Conservation (phyloP, 345 rosid genomes). For the Brassica carinata region DNA sequence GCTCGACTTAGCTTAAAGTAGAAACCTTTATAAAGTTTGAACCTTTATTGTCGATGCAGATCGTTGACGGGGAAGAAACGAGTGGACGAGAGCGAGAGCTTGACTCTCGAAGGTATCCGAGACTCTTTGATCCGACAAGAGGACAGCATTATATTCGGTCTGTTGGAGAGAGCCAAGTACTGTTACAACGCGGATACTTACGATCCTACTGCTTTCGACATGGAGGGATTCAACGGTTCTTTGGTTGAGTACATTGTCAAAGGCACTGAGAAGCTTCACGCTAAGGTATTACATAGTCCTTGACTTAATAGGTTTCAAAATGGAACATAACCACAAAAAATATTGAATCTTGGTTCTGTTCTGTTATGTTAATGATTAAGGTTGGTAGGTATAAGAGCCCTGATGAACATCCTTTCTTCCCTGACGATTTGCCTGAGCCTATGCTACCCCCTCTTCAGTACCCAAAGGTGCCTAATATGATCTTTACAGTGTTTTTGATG, state of each 20-base stretch:
- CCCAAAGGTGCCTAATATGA: constrained; percentile 50
- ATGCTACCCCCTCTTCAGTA: constrained; percentile 74
- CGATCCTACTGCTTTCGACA: constrained; percentile 64
- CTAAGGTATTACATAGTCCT: constrained; percentile 49
- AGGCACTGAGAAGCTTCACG: constrained; percentile 90
- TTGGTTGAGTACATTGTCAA: constrained; percentile 77
- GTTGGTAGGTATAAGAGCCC: constrained; percentile 89
- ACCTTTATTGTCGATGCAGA: constrained; percentile 41
- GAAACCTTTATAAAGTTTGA: neutral
- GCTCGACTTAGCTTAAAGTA: neutral
- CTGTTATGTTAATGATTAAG: constrained; percentile 16
- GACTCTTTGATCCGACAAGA: constrained; percentile 81
- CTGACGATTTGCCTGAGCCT: constrained; percentile 67
- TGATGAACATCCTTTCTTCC: constrained; percentile 91
- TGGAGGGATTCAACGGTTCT: constrained; percentile 86
- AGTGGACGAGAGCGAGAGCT: constrained; percentile 72
- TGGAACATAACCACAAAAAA: neutral
- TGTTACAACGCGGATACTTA: constrained; percentile 82
- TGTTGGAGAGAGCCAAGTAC: constrained; percentile 83
- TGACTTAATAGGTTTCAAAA: too few relatives aligned
- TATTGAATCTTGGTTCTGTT: neutral
- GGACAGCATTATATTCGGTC: constrained; percentile 83
- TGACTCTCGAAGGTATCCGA: constrained; percentile 83
- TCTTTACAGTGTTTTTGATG: too few relatives aligned
- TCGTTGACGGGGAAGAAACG: constrained; percentile 48